phyloP scores from a whole-genome alignment of 2,329 filamentous ascomycete genomes.

The Fusarium sp. region DNA sequence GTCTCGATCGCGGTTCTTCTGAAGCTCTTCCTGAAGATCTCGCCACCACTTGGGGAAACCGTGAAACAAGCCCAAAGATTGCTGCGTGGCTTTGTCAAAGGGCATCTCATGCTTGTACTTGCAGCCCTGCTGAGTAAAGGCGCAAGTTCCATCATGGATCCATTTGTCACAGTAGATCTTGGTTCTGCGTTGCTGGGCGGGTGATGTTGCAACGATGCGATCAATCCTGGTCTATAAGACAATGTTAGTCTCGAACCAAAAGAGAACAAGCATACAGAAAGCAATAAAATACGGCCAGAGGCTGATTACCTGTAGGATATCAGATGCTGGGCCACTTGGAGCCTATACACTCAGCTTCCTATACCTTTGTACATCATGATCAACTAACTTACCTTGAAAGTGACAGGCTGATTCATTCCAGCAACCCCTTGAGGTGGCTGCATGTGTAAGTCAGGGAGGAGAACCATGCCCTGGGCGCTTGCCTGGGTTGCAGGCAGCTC shows the following conservation, averaged over 20 bases:
- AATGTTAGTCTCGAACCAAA: conserved; percentile 7
- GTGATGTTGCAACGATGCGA: conserved; percentile 49
- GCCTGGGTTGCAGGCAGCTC: conserved; percentile 59
- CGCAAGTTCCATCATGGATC: conserved; percentile 87
- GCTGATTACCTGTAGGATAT: conserved; percentile 52
- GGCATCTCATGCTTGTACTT: conserved; percentile 95
- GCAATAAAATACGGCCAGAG: not conserved
- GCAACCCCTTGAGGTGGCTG: conserved; percentile 54
- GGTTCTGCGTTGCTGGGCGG: conserved; percentile 58
- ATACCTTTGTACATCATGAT: conserved; percentile 14
- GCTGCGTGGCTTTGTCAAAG: conserved; percentile 71
- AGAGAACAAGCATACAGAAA: not conserved
- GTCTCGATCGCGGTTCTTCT: conserved; percentile 38
- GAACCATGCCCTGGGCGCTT: conserved; percentile 58
- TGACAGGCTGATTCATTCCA: conserved; percentile 54
- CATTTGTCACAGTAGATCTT: conserved; percentile 92
- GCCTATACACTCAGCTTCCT: conserved; percentile 49
- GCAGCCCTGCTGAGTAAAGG: conserved; percentile 87
- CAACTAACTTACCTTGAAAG: conserved; percentile 55
- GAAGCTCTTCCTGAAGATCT: conserved; percentile 63
- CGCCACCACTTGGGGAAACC: conserved; percentile 72
- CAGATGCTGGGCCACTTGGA: conserved; percentile 42
- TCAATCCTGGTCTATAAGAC: conserved; percentile 51
- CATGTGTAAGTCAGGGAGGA: conserved; percentile 58
- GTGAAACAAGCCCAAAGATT: conserved; percentile 77